Conservation (phyloP, 2,329 filamentous ascomycete genomes). For the Tolypocladium endophyticum region DNA sequence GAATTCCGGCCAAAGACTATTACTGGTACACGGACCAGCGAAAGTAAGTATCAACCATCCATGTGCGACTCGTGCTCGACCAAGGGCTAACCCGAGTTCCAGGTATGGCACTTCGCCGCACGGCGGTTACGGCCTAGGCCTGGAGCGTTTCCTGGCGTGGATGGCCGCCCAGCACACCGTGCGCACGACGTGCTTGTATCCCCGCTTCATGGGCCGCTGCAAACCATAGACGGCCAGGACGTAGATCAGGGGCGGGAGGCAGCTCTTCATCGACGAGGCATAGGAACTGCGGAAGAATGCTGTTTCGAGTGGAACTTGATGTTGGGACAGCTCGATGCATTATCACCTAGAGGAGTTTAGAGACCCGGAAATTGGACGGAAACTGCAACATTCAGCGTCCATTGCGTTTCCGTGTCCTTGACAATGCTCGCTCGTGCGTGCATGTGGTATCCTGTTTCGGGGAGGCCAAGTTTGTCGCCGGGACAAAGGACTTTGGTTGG, state of each 20-base stretch:
- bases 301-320: neutral
- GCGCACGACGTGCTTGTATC: constrained; percentile 60
- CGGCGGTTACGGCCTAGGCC: constrained; percentile 82
- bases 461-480: neutral
- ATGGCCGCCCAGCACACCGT: constrained; percentile 53
- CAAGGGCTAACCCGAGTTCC: neutral
- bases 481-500: neutral
- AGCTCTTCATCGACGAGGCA: neutral
- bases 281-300: neutral
- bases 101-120: constrained; percentile 79
- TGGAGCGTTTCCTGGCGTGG: constrained; percentile 43
- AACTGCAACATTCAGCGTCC: no score
- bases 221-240: constrained; percentile 43
- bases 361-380: neutral
- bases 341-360: neutral
- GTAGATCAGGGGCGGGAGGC: neutral
- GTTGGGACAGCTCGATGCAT: neutral
- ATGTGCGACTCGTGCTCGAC: no score
- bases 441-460: neutral
- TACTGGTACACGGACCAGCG: constrained; percentile 99
- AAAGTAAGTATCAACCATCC: constrained; percentile 37
- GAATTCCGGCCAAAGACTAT: constrained; percentile 75
- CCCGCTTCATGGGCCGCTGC: constrained; percentile 70
- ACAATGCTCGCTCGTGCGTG: neutral
- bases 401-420: neutral